Conservation (phyloP, 768 basidiomycete species). For the Xerocomus potaroensis region DNA sequence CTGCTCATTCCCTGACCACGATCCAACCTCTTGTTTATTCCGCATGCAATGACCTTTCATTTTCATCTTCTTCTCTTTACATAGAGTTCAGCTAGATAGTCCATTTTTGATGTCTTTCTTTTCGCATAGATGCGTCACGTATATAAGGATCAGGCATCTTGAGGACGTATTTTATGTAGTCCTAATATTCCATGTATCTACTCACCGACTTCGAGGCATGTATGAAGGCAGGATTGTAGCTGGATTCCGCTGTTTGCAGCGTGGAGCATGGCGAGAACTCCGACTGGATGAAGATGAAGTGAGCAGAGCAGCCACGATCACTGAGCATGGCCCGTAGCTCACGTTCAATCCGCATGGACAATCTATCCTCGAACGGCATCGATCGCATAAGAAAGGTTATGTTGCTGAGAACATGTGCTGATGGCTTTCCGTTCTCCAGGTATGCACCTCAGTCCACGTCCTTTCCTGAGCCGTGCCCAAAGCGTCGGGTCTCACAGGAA, state of each 20-base stretch:
- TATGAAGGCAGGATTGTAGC: slow-evolving; percentile 20
- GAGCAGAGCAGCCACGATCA: slow-evolving; percentile 6
- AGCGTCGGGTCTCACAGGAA: slow-evolving; percentile 21
- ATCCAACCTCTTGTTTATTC: slow-evolving; percentile 1
- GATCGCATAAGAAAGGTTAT: slow-evolving; percentile 15
- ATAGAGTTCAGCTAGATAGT: slow-evolving; percentile 24
- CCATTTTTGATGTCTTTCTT: slow-evolving; percentile 11
- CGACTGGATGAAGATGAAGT: no score
- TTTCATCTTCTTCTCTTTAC: slow-evolving; percentile 5
- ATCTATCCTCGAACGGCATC: slow-evolving; percentile 23
- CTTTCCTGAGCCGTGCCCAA: slow-evolving; percentile 1
- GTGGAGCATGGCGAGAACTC: slow-evolving; percentile 12
- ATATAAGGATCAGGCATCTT: slow-evolving; percentile 34
- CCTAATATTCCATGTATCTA: slow-evolving; percentile 31
- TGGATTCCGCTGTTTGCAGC: no score
- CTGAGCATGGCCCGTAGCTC: slow-evolving; percentile 10
- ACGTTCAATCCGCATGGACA: slow-evolving; percentile 19
- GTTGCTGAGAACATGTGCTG: slow-evolving; percentile 18
- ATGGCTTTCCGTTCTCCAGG: slow-evolving; percentile 35
- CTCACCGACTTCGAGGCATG: slow-evolving; percentile 14
- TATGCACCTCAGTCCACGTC: slow-evolving; percentile 11
- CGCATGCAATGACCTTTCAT: slow-evolving; percentile 11
- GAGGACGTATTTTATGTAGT: slow-evolving; percentile 33
- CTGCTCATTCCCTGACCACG: slow-evolving; percentile 4
- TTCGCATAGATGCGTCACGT: slow-evolving; percentile 28